phyloP scores from a whole-genome alignment of 306 rosid species.

The Ormosia semicastrata region DNA sequence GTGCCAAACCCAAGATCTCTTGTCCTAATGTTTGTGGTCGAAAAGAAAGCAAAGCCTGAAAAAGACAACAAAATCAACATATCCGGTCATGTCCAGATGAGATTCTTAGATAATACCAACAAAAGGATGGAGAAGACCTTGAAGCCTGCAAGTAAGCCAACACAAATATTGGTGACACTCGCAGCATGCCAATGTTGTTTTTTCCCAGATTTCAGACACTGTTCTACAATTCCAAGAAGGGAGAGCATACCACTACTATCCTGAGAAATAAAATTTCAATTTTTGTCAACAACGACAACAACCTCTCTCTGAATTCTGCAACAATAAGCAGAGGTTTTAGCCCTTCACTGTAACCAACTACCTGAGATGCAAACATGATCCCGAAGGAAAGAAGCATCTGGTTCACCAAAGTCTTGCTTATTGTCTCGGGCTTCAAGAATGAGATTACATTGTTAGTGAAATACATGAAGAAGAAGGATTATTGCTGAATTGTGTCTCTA shows the following conservation, averaged over 20 bases:
- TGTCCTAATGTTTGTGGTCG: slow-evolving; percentile 70
- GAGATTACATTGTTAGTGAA: slow-evolving; percentile 41
- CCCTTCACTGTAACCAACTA: slow-evolving; percentile 27
- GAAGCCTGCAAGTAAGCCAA: slow-evolving; percentile 87
- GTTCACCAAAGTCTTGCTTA: slow-evolving; percentile 94
- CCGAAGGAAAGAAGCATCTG: slow-evolving; percentile 96
- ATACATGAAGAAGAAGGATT: too few species aligned
- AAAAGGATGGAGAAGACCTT: slow-evolving; percentile 58
- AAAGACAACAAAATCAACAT: slow-evolving; percentile 29
- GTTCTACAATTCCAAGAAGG: slow-evolving; percentile 87
- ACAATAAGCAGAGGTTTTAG: slow-evolving; percentile 11
- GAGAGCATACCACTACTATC: slow-evolving; percentile 81
- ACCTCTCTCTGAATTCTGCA: slow-evolving; percentile 16
- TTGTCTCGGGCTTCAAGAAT: slow-evolving; percentile 88
- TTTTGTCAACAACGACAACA: slow-evolving; percentile 33
- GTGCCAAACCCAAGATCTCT: slow-evolving; percentile 77
- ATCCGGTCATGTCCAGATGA: slow-evolving; percentile 25
- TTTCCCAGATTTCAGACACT: slow-evolving; percentile 91
- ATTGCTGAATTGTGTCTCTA: too few species aligned
- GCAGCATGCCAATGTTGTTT: slow-evolving; percentile 85
- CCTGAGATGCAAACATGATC: slow-evolving; percentile 93
- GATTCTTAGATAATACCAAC: neutral
- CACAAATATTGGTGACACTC: slow-evolving; percentile 88
- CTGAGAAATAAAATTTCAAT: slow-evolving; percentile 47
- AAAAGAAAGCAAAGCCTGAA: slow-evolving; percentile 69